Evolutionary conservation across 1,284 basidiomycete genomes (phyloP).

Genomic region (Sporisorium sorghi): DNA sequence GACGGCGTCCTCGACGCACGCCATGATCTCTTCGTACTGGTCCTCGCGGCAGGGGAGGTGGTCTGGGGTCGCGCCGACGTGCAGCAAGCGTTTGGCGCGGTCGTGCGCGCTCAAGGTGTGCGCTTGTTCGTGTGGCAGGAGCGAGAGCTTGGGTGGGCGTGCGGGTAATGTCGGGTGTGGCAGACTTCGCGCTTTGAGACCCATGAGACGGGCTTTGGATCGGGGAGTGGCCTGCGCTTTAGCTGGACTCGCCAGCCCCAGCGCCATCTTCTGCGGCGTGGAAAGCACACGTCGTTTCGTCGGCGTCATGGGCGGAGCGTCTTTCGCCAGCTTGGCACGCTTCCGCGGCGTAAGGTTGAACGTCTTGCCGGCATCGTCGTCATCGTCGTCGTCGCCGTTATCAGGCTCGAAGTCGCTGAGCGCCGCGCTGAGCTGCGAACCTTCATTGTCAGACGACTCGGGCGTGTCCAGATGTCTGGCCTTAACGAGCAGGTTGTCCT

Average conservation of each 20-base stretch:
- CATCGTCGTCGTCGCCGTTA: slow-evolving; percentile 34
- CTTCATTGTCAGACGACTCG: slow-evolving; percentile 43
- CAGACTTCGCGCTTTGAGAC: slow-evolving; percentile 36
- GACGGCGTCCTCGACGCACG: slow-evolving; percentile 83
- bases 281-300: slow-evolving; percentile 40
- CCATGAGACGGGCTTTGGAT: slow-evolving; percentile 46
- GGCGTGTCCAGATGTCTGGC: slow-evolving; percentile 44
- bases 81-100: slow-evolving; percentile 74
- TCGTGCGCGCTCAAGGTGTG: slow-evolving; percentile 52
- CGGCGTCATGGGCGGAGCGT: slow-evolving; percentile 40
- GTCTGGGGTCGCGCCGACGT: slow-evolving; percentile 93
- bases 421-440: slow-evolving; percentile 34
- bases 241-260: slow-evolving; percentile 40
- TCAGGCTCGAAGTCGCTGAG: slow-evolving; percentile 16
- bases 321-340: slow-evolving; percentile 29
- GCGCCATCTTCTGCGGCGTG: slow-evolving; percentile 32
- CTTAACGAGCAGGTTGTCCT: slow-evolving; percentile 49
- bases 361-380: slow-evolving; percentile 33
- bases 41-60: slow-evolving; percentile 88
- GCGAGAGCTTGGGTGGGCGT: slow-evolving; percentile 53
- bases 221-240: slow-evolving; percentile 47
- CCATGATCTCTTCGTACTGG: slow-evolving; percentile 83
- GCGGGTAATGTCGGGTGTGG: slow-evolving; percentile 53
- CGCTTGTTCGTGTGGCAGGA: slow-evolving; percentile 38
- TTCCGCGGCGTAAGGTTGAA: slow-evolving; percentile 41